These are phyloP conservation scores for Pyrenula aspistea DNA, from an alignment of 495 filamentous ascomycete species.

Conservation along the genomic window DNA sequence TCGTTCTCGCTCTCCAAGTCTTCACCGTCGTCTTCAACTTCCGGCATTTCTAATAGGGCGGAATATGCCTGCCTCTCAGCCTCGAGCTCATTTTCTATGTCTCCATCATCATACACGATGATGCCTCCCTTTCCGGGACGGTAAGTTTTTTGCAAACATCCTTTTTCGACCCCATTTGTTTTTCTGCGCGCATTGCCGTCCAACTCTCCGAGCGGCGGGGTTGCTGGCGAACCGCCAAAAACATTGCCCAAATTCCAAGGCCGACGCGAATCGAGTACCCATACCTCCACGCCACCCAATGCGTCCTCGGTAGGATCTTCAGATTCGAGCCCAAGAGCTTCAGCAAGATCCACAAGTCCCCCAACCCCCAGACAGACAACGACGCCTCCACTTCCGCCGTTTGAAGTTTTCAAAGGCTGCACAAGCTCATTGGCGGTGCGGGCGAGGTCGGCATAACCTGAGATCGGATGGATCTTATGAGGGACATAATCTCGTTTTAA, in stretches of 20 bases:
- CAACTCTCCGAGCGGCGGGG: conserved; percentile 31
- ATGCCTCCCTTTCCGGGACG: conserved; percentile 70
- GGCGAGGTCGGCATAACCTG: conserved; percentile 82
- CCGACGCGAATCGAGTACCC: conserved; percentile 81
- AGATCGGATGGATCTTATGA: conserved; percentile 94
- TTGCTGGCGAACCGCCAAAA: conserved; percentile 57
- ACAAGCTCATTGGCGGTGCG: conserved; percentile 65
- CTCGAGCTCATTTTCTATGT: conserved; percentile 78
- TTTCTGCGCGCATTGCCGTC: conserved; percentile 39
- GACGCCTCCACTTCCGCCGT: conserved; percentile 72
- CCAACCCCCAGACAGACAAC: conserved; percentile 90
- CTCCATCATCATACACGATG: conserved; percentile 89
- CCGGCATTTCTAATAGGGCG: conserved; percentile 77
- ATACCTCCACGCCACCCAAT: conserved; percentile 73
- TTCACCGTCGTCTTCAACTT: conserved; percentile 62
- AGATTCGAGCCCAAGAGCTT: conserved; percentile 51
- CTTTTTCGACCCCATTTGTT: conserved; percentile 41
- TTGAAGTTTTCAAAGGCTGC: conserved; percentile 64
- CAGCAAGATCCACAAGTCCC: conserved; percentile 74
- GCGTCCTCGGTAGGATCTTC: conserved; percentile 45
- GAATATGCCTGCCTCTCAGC: conserved; percentile 70
- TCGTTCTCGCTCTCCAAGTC: conserved; percentile 34
- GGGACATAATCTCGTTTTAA: conserved; percentile 94
- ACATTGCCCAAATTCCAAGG: conserved; percentile 95
- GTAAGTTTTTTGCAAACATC: conserved; percentile 58